Conservation (phyloP, 805 yeast genomes). For the Ascoidea rubescens region DNA sequence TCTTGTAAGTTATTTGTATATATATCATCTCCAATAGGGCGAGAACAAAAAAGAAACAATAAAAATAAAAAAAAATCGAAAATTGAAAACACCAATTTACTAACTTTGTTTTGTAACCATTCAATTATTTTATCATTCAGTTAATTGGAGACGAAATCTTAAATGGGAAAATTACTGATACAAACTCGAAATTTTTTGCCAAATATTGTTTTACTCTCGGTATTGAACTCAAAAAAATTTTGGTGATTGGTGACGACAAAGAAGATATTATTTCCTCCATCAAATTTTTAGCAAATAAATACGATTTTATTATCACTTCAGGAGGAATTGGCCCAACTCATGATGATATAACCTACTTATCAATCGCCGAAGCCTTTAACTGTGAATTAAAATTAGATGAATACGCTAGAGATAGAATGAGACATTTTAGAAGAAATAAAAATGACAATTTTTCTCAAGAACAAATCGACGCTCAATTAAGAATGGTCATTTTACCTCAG, state of each 20-base stretch:
- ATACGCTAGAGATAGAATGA: constrained; percentile 50
- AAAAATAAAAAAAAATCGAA: too few relatives aligned
- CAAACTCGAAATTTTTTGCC: constrained; percentile 65
- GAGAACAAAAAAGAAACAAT: too few relatives aligned
- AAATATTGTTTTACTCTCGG: constrained; percentile 55
- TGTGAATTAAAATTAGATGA: constrained; percentile 37
- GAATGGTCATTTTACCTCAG: constrained; percentile 71
- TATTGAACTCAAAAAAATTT: constrained; percentile 48
- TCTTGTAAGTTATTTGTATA: too few relatives aligned
- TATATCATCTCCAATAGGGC: too few relatives aligned
- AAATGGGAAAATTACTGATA: constrained; percentile 72
- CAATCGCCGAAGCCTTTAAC: constrained; percentile 52
- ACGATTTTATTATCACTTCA: constrained; percentile 53
- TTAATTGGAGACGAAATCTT: constrained; percentile 77
- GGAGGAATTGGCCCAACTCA: constrained; percentile 77
- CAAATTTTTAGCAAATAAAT: constrained; percentile 30
- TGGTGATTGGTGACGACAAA: constrained; percentile 68
- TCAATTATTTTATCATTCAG: neutral
- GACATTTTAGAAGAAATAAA: constrained; percentile 25
- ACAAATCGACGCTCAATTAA: constrained; percentile 45
- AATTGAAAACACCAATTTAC: too few relatives aligned
- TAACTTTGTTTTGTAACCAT: too few relatives aligned
- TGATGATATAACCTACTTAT: constrained; percentile 75
- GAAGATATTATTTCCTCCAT: constrained; percentile 46
- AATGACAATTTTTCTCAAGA: constrained; percentile 21